phyloP scores from a whole-genome alignment of 306 rosid genomes.

The Glycine soja region DNA sequence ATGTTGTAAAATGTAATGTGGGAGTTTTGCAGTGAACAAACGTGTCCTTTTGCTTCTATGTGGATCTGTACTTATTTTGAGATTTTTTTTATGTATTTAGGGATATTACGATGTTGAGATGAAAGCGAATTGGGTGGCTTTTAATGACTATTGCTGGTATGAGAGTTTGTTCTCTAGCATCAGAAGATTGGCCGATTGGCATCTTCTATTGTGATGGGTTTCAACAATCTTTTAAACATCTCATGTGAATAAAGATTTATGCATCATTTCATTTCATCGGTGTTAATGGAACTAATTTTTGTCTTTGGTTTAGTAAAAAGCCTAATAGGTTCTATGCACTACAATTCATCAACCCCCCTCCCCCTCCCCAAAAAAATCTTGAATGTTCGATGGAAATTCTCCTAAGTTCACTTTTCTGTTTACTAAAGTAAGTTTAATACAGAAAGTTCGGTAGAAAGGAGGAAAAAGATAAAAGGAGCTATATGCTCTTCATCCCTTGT shows the following conservation, averaged over 20 bases:
- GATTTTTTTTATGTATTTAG: slow-evolving; percentile 49
- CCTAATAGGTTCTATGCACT: slow-evolving; percentile 16
- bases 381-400: neutral
- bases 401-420: slow-evolving; percentile 6
- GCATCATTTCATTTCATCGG: slow-evolving; percentile 8
- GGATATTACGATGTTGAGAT: slow-evolving; percentile 67
- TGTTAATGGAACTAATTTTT: slow-evolving; percentile 29
- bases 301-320: slow-evolving; percentile 21
- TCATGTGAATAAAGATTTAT: neutral
- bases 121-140: slow-evolving; percentile 74
- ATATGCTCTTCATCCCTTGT: neutral
- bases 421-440: slow-evolving; percentile 3
- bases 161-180: slow-evolving; percentile 39
- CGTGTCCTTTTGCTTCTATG: neutral
- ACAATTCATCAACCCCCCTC: neutral
- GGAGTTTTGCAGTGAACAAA: slow-evolving; percentile 26
- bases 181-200: neutral
- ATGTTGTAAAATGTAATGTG: neutral
- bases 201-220: neutral
- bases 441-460: slow-evolving; percentile 26
- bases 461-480: slow-evolving; percentile 13
- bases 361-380: neutral
- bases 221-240: slow-evolving; percentile 33
- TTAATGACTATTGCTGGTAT: slow-evolving; percentile 79
- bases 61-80: slow-evolving; percentile 20